These are phyloP conservation scores for Tagetes patula DNA, from an alignment of 129 eudicot genomes.

Conservation along the genomic window DNA sequence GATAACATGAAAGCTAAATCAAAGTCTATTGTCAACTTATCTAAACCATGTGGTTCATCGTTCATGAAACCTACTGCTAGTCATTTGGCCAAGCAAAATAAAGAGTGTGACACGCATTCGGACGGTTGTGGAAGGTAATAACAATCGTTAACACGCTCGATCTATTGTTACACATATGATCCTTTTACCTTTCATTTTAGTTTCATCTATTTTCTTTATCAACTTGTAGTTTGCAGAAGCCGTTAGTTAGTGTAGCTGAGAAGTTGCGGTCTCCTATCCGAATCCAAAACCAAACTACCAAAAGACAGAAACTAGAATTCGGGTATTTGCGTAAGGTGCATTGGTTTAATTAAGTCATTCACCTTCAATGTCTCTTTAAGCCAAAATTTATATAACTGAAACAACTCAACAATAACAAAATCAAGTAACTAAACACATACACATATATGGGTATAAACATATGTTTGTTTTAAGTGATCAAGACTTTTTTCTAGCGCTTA, in stretches of 20 bases:
- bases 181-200: neutral
- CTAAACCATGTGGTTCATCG: constrained; percentile 53
- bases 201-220: neutral
- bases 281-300: constrained; percentile 47
- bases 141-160: constrained; percentile 8
- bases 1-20: constrained; percentile 35
- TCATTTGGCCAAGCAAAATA: constrained; percentile 79
- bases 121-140: constrained; percentile 41
- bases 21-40: constrained; percentile 40
- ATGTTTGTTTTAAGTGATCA: no score
- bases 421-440: no score
- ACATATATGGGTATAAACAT: no score
- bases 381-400: neutral
- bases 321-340: constrained; percentile 63
- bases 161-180: neutral
- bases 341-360: neutral
- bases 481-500: neutral
- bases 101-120: constrained; percentile 33
- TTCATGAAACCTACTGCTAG: constrained; percentile 93
- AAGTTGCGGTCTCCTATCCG: constrained; percentile 37
- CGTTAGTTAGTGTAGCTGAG: constrained; percentile 30
- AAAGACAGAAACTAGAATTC: constrained; percentile 82
- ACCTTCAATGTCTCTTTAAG: neutral
- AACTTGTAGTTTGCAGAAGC: constrained; percentile 50
- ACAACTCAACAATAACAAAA: neutral